Percentiles rank a stretch among this genome's conserved stretches.
Evolutionary conservation across 306 rosid species (phyloP).

Genomic region (Citrullus mucosospermus): DNA sequence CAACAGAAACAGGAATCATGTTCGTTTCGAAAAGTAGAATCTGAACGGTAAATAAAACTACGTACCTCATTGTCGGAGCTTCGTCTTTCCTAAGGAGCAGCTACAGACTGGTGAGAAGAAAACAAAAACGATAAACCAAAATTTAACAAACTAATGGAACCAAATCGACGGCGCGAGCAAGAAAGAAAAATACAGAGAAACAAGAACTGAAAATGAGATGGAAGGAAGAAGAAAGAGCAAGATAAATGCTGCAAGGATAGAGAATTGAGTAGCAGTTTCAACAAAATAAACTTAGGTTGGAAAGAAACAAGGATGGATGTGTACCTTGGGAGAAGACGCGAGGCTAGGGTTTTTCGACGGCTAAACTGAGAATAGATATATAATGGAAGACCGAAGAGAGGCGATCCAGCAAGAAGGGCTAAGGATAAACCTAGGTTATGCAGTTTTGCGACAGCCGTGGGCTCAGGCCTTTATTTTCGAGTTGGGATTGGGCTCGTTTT

Average conservation of each 20-base stretch:
- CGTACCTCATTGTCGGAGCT: slow-evolving; percentile 37
- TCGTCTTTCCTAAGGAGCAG: neutral
- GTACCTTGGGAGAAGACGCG: neutral
- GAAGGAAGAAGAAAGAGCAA: neutral
- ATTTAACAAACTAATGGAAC: neutral
- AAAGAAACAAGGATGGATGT: neutral
- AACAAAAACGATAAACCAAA: neutral
- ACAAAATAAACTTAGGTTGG: neutral
- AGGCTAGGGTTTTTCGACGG: slow-evolving; percentile 7
- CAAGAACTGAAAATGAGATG: neutral
- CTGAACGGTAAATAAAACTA: neutral
- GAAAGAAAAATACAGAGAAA: neutral
- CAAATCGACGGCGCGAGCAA: neutral
- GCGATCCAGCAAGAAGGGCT: neutral
- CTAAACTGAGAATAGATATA: neutral
- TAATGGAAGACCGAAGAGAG: neutral
- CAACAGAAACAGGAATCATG: neutral
- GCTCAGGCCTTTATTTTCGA: neutral
- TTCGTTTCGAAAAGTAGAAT: neutral
- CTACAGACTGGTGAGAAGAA: slow-evolving; percentile 10
- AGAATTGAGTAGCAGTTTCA: neutral
- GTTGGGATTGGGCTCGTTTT: neutral
- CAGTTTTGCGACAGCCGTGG: neutral
- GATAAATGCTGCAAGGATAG: too few species aligned
- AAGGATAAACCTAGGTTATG: neutral